Conservation (phyloP, 208 protist species). For the Borovskyia barvae region DNA sequence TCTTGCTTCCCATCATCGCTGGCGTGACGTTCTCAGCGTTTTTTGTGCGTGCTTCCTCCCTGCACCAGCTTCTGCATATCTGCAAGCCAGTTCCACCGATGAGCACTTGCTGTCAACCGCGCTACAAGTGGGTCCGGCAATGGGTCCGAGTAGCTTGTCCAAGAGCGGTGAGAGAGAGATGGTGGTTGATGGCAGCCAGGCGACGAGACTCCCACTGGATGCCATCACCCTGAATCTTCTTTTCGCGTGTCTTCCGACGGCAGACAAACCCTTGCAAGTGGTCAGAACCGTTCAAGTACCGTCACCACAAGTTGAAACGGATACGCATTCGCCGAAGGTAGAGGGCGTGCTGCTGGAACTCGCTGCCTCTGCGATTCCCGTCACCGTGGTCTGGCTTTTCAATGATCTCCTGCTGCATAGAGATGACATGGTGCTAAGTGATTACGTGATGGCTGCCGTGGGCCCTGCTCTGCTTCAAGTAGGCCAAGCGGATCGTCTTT, state of each 20-base stretch:
- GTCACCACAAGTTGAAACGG: too few species aligned
- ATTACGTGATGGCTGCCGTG: slow-evolving; percentile 53
- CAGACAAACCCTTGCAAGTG: background rate
- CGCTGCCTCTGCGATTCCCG: slow-evolving; percentile 19
- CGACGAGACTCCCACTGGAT: slow-evolving; percentile 25
- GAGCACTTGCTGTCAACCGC: too few species aligned
- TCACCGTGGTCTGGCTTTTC: slow-evolving; percentile 46
- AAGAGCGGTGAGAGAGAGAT: too few species aligned
- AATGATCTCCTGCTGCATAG: slow-evolving; percentile 54
- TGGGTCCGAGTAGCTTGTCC: too few species aligned
- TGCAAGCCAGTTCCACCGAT: slow-evolving; percentile 8
- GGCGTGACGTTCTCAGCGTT: slow-evolving; percentile 31
- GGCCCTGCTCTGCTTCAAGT: slow-evolving; percentile 66
- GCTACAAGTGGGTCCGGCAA: too few species aligned
- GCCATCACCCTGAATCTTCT: slow-evolving; percentile 52
- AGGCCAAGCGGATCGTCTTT: slow-evolving; percentile 43
- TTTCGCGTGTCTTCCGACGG: slow-evolving; percentile 48
- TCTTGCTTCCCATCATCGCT: slow-evolving; percentile 32
- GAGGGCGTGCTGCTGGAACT: slow-evolving; percentile 15
- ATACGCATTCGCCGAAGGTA: slow-evolving; percentile 9
- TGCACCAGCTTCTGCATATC: slow-evolving; percentile 8
- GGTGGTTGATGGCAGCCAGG: too few species aligned
- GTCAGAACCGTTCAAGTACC: too few species aligned
- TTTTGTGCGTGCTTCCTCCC: slow-evolving; percentile 45
- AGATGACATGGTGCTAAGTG: slow-evolving; percentile 74